Evolutionary conservation across 2,329 filamentous ascomycete genomes (phyloP).

Genomic region (Aspergillus novoparasiticus): DNA sequence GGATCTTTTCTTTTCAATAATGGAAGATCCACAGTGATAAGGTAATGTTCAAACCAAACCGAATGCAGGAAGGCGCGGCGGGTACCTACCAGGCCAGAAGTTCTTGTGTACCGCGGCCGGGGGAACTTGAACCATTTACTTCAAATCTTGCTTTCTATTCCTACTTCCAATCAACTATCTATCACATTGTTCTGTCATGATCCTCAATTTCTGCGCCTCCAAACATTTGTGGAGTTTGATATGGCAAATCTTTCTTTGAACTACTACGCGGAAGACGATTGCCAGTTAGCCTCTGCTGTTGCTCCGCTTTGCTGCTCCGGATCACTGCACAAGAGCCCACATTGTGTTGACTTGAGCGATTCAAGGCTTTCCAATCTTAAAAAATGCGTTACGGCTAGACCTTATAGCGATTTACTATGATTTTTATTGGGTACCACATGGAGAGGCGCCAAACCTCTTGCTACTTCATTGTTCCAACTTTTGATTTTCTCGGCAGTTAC

Average conservation of each 20-base stretch:
- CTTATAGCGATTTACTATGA: neutral
- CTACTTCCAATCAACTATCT: neutral
- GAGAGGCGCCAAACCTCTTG: neutral
- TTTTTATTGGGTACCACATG: neutral
- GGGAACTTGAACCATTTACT: neutral
- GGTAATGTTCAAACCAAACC: neutral
- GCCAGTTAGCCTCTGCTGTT: neutral
- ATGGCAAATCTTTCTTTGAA: neutral
- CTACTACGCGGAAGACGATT: neutral
- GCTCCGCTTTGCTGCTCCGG: neutral
- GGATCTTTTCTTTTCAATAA: neutral
- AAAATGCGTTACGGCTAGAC: neutral
- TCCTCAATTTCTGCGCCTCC: neutral
- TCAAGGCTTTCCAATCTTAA: neutral
- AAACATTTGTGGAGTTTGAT: neutral
- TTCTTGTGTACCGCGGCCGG: neutral
- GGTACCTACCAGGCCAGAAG: neutral
- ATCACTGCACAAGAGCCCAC: neutral
- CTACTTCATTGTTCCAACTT: neutral
- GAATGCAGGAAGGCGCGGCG: neutral
- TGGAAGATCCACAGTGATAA: neutral
- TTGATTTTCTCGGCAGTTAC: neutral
- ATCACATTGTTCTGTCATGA: neutral
- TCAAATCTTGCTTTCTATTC: neutral
- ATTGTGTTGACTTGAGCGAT: neutral